Evolutionary conservation across 2,329 filamentous ascomycete species (phyloP).

Genomic region (Keithomyces neogunnii): DNA sequence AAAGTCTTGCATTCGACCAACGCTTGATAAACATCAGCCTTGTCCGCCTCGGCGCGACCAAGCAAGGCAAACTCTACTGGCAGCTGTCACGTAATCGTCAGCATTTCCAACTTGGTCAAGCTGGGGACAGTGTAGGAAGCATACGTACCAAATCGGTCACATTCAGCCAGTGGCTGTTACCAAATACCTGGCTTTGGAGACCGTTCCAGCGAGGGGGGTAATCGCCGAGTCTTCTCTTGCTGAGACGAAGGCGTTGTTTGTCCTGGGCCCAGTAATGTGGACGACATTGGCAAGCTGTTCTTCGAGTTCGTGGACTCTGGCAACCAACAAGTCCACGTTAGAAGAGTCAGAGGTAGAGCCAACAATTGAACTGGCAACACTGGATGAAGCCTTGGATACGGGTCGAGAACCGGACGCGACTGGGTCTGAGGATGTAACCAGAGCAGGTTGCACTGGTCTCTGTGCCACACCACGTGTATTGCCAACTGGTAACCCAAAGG

Average conservation of each 20-base stretch:
- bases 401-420: not conserved
- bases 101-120: not conserved
- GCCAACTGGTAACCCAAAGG: not conserved
- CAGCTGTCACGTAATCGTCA: constrained; percentile 14
- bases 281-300: constrained; percentile 27
- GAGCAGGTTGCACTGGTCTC: not conserved
- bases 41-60: constrained; percentile 16
- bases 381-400: constrained; percentile 10
- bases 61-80: constrained; percentile 19
- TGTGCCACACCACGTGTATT: not conserved
- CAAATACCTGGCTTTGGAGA: constrained; percentile 37
- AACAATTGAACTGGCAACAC: constrained; percentile 16
- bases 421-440: not conserved
- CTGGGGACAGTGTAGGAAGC: not conserved
- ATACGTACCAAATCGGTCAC: constrained; percentile 30
- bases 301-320: constrained; percentile 34
- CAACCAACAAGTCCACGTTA: constrained; percentile 24
- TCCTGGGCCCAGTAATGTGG: constrained; percentile 12
- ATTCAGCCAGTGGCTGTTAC: constrained; percentile 44
- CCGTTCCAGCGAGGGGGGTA: constrained; percentile 20
- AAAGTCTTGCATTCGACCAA: constrained; percentile 33
- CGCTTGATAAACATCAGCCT: constrained; percentile 21
- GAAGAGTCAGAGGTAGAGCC: constrained; percentile 18
- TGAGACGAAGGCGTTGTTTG: constrained; percentile 7
- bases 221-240: constrained; percentile 4